Evolutionary conservation across 1,284 basidiomycete genomes (phyloP), one percentile per base, ranked within the genome.

Genomic region (Irpex lacteus): DNA sequence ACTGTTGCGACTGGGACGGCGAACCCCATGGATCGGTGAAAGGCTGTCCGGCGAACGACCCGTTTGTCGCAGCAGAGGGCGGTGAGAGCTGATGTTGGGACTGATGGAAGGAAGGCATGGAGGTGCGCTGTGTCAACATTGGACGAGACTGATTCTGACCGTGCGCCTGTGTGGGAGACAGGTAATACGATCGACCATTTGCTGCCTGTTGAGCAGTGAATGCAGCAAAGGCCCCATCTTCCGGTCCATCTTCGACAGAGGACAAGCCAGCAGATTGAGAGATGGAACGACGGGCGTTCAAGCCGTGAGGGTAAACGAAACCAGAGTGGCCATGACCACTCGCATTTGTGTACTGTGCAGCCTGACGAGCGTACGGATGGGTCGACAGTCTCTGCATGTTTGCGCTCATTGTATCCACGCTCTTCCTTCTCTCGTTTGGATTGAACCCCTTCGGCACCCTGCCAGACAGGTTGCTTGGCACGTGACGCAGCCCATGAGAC

Each of bases 311-410:
- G 8, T 60, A 67, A 59, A 49, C 56, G 19, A 64, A 52, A 3
- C 50, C 50, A 52, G n/a, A 8, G 7, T n/a, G 50, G 7, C 50
- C 34, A 36, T 56, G 54, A 15, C 54, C 32, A 11, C 34, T 26
- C 2, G 19, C 54, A 7, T 26, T 53, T 2, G 21, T 26, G 84
- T 84, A 8, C 82, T 83, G 63, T 81, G 78, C 44, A 7, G 86
- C 86, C 49, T 87, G 73, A 53, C 78, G 77, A 21, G 87, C 87
- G 67, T 85, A 90, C 0, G 89, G 89, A 66, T 90, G 88, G 32
- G 75, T 75, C 34, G 82, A 79, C 19, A 91, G 80, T n/a, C 86
- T 82, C 67, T 82, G 81, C 54, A 87, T 78, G 69, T 82, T 85
- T 55, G 83, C 79, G 69, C 89, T 88, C 67, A 89, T 62, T 63